Conservation (phyloP, 495 filamentous ascomycete genomes). For the Letharia columbiana region DNA sequence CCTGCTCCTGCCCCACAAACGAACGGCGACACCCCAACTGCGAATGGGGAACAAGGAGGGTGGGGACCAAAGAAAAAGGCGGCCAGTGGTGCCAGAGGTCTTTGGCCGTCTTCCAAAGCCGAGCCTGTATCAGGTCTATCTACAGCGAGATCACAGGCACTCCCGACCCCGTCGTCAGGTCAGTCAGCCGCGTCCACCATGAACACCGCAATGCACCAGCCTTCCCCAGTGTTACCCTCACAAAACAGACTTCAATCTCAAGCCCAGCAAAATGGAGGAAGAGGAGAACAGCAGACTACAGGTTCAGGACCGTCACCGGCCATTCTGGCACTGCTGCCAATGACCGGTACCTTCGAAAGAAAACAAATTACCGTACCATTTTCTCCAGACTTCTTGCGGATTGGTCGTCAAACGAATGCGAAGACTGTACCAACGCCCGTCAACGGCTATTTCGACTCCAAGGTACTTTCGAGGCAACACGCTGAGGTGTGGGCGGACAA, state of each 20-base stretch:
- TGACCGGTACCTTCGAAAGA: slow-evolving; percentile 92
- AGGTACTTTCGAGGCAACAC: slow-evolving; percentile 91
- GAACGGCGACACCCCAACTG: slow-evolving; percentile 39
- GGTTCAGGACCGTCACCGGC: slow-evolving; percentile 54
- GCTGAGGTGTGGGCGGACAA: slow-evolving; percentile 93
- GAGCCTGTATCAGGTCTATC: slow-evolving; percentile 58
- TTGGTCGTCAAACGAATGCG: slow-evolving; percentile 92
- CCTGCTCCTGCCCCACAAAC: slow-evolving; percentile 37
- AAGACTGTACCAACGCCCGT: slow-evolving; percentile 82
- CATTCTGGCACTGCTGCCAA: slow-evolving; percentile 69
- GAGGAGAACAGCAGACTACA: slow-evolving; percentile 43
- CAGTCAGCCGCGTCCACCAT: slow-evolving; percentile 58
- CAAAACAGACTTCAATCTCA: slow-evolving; percentile 54
- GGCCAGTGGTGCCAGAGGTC: slow-evolving; percentile 54
- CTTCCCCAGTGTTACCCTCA: slow-evolving; percentile 62
- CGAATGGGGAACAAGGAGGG: slow-evolving; percentile 36
- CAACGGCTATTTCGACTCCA: slow-evolving; percentile 97
- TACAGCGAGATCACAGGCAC: slow-evolving; percentile 52
- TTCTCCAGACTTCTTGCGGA: slow-evolving; percentile 78
- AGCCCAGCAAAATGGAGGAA: slow-evolving; percentile 53
- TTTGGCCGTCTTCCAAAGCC: slow-evolving; percentile 65
- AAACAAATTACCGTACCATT: slow-evolving; percentile 91
- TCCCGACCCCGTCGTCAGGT: slow-evolving; percentile 57
- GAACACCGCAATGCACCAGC: slow-evolving; percentile 62
- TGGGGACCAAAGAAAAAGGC: slow-evolving; percentile 59